These are phyloP conservation scores for Periglandula ipomoeae DNA, from an alignment of 2,329 filamentous ascomycete species.

Conservation along the genomic window DNA sequence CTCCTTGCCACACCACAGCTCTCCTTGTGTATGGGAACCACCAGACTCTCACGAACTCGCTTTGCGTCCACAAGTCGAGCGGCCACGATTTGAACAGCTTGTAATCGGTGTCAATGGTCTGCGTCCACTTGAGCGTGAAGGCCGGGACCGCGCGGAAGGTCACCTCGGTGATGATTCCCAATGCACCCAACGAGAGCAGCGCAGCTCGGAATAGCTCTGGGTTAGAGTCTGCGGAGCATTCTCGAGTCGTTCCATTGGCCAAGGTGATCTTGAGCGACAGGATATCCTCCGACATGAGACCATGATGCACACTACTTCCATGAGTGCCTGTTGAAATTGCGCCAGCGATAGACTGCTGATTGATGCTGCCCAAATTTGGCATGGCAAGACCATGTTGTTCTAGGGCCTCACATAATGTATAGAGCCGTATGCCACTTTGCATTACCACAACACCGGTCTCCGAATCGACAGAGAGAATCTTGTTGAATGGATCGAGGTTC, in stretches of 20 bases:
- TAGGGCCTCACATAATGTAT: conserved; percentile 62
- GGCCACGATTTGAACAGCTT: conserved; percentile 66
- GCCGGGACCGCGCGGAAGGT: conserved; percentile 72
- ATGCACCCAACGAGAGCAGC: conserved; percentile 74
- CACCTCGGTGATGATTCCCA: conserved; percentile 86
- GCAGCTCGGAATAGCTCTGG: conserved; percentile 80
- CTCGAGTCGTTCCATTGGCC: conserved; percentile 64
- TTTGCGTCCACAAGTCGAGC: conserved; percentile 65
- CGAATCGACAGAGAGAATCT: conserved; percentile 60
- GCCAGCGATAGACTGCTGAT: conserved; percentile 85
- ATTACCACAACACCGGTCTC: conserved; percentile 61
- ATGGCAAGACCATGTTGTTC: conserved; percentile 72
- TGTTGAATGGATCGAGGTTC: conserved; percentile 77
- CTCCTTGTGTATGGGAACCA: conserved; percentile 91
- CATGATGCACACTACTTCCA: conserved; percentile 76
- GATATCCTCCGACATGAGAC: conserved; percentile 73
- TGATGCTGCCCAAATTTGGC: conserved; percentile 89
- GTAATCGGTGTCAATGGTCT: conserved; percentile 63
- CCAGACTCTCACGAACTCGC: conserved; percentile 91
- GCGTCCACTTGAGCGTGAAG: conserved; percentile 80
- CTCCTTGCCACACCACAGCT: conserved; percentile 83
- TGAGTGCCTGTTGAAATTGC: conserved; percentile 92
- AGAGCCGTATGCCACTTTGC: conserved; percentile 81
- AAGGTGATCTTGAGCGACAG: conserved; percentile 69
- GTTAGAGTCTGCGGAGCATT: conserved; percentile 61